These are phyloP conservation scores for Suillus occidentalis DNA, from an alignment of 768 basidiomycete species.

Conservation along the genomic window DNA sequence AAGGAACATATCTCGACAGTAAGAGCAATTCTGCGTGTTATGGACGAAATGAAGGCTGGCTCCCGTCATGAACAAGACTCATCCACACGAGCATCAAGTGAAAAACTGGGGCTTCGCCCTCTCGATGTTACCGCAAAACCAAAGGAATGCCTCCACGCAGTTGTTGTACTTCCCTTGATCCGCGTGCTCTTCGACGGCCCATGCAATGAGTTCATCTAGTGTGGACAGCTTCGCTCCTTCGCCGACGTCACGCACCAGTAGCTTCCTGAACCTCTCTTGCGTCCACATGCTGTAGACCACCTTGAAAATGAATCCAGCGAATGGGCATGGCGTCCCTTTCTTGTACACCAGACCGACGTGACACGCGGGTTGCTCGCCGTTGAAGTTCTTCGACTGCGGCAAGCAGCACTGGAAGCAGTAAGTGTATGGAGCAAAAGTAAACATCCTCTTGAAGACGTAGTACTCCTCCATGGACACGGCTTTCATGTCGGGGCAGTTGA, in stretches of 20 bases:
- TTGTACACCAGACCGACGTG: background rate
- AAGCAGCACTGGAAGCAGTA: background rate
- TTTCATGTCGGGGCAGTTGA: background rate
- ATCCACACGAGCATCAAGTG: too few relatives aligned
- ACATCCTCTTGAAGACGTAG: background rate
- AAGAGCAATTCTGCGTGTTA: too few relatives aligned
- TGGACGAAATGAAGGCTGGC: too few relatives aligned
- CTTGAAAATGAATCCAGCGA: background rate
- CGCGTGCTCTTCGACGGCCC: background rate
- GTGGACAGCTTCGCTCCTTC: background rate
- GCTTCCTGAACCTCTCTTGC: background rate
- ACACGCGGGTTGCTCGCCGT: background rate
- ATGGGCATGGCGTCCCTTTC: background rate
- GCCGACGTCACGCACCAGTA: background rate
- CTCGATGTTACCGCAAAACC: background rate
- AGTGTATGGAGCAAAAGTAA: rapidly evolving
- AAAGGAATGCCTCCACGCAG: background rate
- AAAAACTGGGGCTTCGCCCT: background rate
- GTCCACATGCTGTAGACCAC: background rate
- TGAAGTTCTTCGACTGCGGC: background rate
- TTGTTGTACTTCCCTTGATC: background rate
- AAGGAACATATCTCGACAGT: too few relatives aligned
- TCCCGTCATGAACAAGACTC: too few relatives aligned
- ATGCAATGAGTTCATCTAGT: background rate
- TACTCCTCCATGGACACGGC: background rate